Evolutionary conservation across 495 filamentous ascomycete species (phyloP).

Genomic region (Aspergillus baeticus): DNA sequence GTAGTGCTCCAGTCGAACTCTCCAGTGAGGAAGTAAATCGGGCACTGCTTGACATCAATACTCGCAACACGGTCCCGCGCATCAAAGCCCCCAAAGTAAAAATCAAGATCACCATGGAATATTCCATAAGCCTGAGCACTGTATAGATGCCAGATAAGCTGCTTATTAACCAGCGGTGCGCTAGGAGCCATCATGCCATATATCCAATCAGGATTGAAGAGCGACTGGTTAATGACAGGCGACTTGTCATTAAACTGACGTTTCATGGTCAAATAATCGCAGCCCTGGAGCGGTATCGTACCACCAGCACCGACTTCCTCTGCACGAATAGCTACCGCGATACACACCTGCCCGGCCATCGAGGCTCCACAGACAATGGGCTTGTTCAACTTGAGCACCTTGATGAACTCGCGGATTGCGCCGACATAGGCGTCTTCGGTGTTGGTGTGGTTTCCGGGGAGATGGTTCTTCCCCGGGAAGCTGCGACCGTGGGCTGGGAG

Average conservation of each 20-base stretch:
- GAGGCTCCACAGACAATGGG: slow-evolving; percentile 41
- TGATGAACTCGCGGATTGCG: slow-evolving; percentile 18
- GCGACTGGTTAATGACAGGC: slow-evolving; percentile 27
- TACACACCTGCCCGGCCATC: slow-evolving; percentile 43
- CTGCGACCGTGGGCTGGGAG: not conserved
- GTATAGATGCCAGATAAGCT: slow-evolving; percentile 41
- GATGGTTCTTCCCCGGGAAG: not conserved
- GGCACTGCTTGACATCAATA: slow-evolving; percentile 40
- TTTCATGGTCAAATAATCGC: slow-evolving; percentile 1
- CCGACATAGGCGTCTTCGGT: not conserved
- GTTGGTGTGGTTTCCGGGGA: not conserved
- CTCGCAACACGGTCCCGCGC: slow-evolving; percentile 29
- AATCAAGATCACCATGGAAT: slow-evolving; percentile 44
- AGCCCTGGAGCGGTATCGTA: slow-evolving; percentile 37
- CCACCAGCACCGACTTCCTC: slow-evolving; percentile 38
- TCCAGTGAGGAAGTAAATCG: slow-evolving; percentile 43
- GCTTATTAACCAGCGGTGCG: slow-evolving; percentile 31
- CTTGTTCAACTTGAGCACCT: slow-evolving; percentile 28
- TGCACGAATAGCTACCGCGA: slow-evolving; percentile 35
- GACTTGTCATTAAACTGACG: slow-evolving; percentile 17
- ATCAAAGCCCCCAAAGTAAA: slow-evolving; percentile 44
- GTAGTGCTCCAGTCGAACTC: slow-evolving; percentile 45
- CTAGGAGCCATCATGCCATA: slow-evolving; percentile 41
- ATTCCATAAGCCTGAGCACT: slow-evolving; percentile 41
- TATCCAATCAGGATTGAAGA: slow-evolving; percentile 43